Evolutionary conservation across 2,329 filamentous ascomycete species (phyloP).

Genomic region (Truncatella angustata): DNA sequence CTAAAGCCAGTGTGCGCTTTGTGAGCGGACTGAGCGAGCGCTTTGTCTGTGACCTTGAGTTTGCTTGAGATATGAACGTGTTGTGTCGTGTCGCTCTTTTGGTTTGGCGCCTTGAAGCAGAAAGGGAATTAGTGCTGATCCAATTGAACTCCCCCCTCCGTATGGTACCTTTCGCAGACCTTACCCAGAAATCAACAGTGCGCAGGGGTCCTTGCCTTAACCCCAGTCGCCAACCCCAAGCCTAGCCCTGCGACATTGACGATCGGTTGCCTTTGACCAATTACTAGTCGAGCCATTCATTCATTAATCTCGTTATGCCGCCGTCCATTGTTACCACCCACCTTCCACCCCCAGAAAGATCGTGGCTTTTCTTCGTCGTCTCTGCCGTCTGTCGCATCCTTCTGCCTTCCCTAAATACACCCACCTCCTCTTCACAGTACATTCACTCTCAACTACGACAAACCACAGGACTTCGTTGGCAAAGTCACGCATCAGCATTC

Average conservation of each 20-base stretch:
- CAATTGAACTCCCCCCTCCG: no score
- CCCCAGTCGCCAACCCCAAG: conserved; percentile 2
- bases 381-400: not conserved
- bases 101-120: not conserved
- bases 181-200: not conserved
- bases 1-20: not conserved
- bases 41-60: not conserved
- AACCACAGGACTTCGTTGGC: conserved; percentile 12
- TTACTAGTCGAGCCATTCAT: conserved; percentile 3
- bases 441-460: not conserved
- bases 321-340: conserved; percentile 5
- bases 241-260: conserved; percentile 1
- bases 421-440: conserved; percentile 1
- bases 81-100: not conserved
- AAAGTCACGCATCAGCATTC: conserved; percentile 9
- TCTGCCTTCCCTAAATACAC: not conserved
- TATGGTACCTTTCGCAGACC: no score
- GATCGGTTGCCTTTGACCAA: conserved; percentile 8
- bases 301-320: conserved; percentile 11
- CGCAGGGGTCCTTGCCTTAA: not conserved
- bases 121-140: no score
- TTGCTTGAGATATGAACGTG: no score
- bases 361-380: conserved; percentile 8
- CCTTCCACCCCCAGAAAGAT: conserved; percentile 8
- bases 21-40: not conserved